phyloP scores from a whole-genome alignment of 306 rosid species.

The barrel medic (Medicago truncatula) region MtrunA17r5.0-ANR NC_053043.1:2834001-2834500 shows the following conservation, averaged over 20 bases:
- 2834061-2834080: background rate
- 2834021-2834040: no score
- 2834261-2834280: background rate
- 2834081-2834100: background rate
- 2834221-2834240: conserved; percentile 75
- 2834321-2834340: no score
- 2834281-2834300: no score
- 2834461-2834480: conserved; percentile 63
- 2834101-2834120: background rate
- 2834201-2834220: conserved; percentile 76
- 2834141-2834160: conserved; percentile 57
- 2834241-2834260: conserved; percentile 30
- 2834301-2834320: no score
- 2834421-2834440: conserved; percentile 74
- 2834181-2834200: conserved; percentile 68
- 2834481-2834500: conserved; percentile 68
- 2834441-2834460: conserved; percentile 52
- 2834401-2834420: conserved; percentile 75
- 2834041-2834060: no score
- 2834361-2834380: background rate
- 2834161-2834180: conserved; percentile 80
- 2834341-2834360: no score
- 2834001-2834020: no score
- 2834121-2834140: conserved; percentile 52
- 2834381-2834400: conserved; percentile 41